A percentile compares a stretch with the other conserved stretches of the same genome.
phyloP scores from a whole-genome alignment of 768 basidiomycete species.

The Cystofilobasidium ferigula region DNA sequence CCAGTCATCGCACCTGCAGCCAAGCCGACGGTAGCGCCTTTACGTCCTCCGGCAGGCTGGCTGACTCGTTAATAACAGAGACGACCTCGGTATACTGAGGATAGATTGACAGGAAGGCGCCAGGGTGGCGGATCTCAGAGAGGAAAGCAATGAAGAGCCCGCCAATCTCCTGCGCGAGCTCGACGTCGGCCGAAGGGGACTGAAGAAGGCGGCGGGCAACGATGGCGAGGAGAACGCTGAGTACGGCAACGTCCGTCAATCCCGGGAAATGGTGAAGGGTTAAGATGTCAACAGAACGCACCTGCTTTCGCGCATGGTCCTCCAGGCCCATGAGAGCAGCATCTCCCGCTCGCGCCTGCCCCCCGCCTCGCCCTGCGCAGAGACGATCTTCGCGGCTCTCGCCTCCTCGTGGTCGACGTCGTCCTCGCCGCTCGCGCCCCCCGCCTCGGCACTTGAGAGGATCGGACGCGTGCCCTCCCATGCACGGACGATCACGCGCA shows the following conservation, averaged over 20 bases:
- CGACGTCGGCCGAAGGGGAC: neutral
- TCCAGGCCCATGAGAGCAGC: constrained; percentile 22
- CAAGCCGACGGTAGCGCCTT: neutral
- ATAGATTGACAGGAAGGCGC: constrained; percentile 24
- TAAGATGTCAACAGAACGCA: neutral
- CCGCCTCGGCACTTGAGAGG: constrained; percentile 7
- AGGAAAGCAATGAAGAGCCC: constrained; percentile 18
- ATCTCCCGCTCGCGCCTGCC: constrained; percentile 4
- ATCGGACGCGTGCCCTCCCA: constrained; percentile 23
- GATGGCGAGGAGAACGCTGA: constrained; percentile 15
- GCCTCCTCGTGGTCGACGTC: constrained; percentile 12
- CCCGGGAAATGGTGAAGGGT: neutral
- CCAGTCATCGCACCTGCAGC: constrained; percentile 8
- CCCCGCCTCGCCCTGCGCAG: neutral
- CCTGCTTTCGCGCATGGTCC: constrained; percentile 24
- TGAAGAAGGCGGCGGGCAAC: constrained; percentile 3
- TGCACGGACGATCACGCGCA: neutral
- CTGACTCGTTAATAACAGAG: constrained; percentile 1
- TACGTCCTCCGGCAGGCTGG: neutral
- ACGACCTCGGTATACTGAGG: constrained; percentile 19
- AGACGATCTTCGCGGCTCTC: neutral
- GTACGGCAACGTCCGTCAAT: neutral
- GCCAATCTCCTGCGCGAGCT: neutral
- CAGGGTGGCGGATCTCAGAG: constrained; percentile 24
- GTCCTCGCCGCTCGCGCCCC: neutral